Evolutionary conservation across 768 basidiomycete species (phyloP).

Genomic region (Sutorius australiensis): DNA sequence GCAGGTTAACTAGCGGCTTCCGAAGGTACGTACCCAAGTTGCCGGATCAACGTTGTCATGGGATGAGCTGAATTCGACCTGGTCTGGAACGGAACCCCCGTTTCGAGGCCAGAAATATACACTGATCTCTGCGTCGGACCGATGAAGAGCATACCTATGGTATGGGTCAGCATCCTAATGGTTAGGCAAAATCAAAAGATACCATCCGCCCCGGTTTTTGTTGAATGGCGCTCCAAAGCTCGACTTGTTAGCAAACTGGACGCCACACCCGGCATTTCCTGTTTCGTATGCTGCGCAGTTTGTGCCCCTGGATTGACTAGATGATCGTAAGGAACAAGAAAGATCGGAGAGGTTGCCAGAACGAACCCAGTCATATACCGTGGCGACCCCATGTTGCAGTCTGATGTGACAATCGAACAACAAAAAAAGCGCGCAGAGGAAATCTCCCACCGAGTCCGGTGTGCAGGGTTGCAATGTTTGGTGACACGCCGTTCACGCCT

Average conservation of each 20-base stretch:
- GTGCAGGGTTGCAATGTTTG: conserved; percentile 34
- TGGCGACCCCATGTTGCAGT: conserved; percentile 18
- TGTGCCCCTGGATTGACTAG: conserved; percentile 5
- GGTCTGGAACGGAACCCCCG: conserved; percentile 20
- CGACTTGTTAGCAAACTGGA: conserved; percentile 9
- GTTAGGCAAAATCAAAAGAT: background rate
- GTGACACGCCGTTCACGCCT: conserved; percentile 38
- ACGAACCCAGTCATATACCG: conserved; percentile 22
- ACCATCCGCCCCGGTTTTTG: conserved; percentile 37
- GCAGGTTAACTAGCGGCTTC: background rate
- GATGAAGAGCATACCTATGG: conserved; percentile 41
- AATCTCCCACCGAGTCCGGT: conserved; percentile 23
- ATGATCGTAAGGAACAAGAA: conserved; percentile 1
- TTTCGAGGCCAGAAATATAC: conserved; percentile 44
- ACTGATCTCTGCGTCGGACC: conserved; percentile 32
- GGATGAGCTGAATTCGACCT: conserved; percentile 19
- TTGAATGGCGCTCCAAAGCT: conserved; percentile 30
- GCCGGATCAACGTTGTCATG: conserved; percentile 19
- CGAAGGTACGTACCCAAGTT: conserved; percentile 29
- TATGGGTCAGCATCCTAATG: background rate
- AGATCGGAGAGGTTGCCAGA: background rate
- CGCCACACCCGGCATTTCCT: conserved; percentile 21
- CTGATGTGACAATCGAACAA: conserved; percentile 5
- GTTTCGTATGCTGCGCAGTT: conserved; percentile 24
- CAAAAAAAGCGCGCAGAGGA: background rate